A percentile compares a stretch with the other conserved stretches of the same genome.
These are phyloP conservation scores for Pneumocystis murina DNA, from an alignment of 1,139 yeast genomes.

Conservation along the genomic window DNA sequence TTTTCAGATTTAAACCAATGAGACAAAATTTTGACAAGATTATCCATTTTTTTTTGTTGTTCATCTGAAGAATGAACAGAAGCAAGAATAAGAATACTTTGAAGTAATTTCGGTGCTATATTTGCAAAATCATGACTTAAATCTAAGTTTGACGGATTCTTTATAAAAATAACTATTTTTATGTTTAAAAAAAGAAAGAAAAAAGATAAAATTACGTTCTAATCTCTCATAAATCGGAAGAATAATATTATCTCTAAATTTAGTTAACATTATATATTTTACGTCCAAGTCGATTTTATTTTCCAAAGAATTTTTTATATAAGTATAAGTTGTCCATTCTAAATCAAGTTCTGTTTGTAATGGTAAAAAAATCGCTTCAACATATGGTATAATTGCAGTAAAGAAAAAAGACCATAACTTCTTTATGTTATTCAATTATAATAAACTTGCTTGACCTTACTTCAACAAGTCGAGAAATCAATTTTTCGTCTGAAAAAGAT, in stretches of 20 bases:
- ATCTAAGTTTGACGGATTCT: constrained; percentile 5
- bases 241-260: constrained; percentile 25
- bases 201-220: constrained; percentile 36
- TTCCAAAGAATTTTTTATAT: background rate
- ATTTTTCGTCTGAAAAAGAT: constrained; percentile 14
- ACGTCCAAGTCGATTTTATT: constrained; percentile 17
- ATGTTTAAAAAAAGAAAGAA: constrained; percentile 25
- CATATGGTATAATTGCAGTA: constrained; percentile 38
- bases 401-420: constrained; percentile 42
- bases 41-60: constrained; percentile 39
- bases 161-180: constrained; percentile 5
- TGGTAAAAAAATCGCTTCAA: constrained; percentile 47
- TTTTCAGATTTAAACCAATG: constrained; percentile 7
- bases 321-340: constrained; percentile 17
- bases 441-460: constrained; percentile 7
- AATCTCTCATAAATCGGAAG: constrained; percentile 30
- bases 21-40: constrained; percentile 18
- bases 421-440: background rate
- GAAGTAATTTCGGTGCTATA: constrained; percentile 31
- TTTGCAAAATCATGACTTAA: constrained; percentile 17
- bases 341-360: constrained; percentile 36
- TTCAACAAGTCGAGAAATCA: constrained; percentile 23
- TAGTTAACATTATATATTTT: constrained; percentile 22
- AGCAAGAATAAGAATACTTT: constrained; percentile 42
- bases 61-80: constrained; percentile 38